phyloP scores from a whole-genome alignment of 768 basidiomycete species.

The Boletus huronensis region DNA sequence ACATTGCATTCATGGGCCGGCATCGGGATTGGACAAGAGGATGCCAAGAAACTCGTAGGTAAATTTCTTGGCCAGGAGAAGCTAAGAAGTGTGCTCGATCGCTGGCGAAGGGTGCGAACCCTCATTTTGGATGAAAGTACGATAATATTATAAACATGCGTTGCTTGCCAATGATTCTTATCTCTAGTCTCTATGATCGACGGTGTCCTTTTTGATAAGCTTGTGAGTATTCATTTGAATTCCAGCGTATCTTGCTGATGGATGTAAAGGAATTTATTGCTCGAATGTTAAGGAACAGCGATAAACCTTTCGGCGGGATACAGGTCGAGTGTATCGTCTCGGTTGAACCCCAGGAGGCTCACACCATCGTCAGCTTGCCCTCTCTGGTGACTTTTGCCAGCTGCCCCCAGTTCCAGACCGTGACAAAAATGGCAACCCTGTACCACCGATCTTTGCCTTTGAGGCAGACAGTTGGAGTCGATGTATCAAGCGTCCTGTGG shows the following conservation, averaged over 20 bases:
- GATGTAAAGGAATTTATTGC: conserved; percentile 57
- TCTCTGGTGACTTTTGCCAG: conserved; percentile 91
- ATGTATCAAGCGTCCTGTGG: conserved; percentile 55
- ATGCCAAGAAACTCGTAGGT: conserved; percentile 46
- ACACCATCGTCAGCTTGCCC: conserved; percentile 51
- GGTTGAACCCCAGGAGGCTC: not conserved
- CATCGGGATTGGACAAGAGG: conserved; percentile 67
- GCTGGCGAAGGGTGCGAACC: conserved; percentile 62
- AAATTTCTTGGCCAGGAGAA: conserved; percentile 48
- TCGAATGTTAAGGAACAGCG: conserved; percentile 47
- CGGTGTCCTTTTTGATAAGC: conserved; percentile 74
- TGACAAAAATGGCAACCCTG: conserved; percentile 44
- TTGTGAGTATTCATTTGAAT: conserved; percentile 43
- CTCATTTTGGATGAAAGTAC: conserved; percentile 86
- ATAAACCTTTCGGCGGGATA: conserved; percentile 77
- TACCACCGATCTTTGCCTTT: conserved; percentile 67
- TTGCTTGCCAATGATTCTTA: not conserved
- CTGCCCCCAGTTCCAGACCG: conserved; percentile 73
- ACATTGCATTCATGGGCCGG: conserved; percentile 86
- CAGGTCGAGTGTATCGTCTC: conserved; percentile 48
- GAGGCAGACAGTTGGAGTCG: conserved; percentile 71
- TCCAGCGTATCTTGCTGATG: conserved; percentile 34
- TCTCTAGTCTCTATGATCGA: conserved; percentile 85
- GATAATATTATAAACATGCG: conserved; percentile 16
- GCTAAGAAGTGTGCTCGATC: conserved; percentile 39